phyloP scores from a whole-genome alignment of 2,329 filamentous ascomycete species.

The Xylogone sp. region DNA sequence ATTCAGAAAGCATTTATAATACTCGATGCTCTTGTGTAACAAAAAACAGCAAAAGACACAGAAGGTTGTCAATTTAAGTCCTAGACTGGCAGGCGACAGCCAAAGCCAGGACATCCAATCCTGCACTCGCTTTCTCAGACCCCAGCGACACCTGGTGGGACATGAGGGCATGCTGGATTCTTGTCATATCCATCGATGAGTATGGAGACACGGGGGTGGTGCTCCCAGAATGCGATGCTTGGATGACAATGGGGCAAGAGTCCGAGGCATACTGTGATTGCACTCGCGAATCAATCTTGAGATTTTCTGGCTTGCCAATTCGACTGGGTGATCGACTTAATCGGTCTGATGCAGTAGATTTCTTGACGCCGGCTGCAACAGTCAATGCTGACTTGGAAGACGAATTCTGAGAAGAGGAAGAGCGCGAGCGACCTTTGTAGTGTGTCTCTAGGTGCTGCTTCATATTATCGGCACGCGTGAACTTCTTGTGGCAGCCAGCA shows the following conservation, averaged over 20 bases:
- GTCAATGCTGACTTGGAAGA: constrained; percentile 29
- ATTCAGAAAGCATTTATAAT: too few relatives aligned
- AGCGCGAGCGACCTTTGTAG: constrained; percentile 49
- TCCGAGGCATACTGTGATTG: not conserved
- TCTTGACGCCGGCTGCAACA: constrained; percentile 24
- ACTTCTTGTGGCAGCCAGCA: constrained; percentile 71
- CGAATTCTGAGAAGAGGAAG: constrained; percentile 16
- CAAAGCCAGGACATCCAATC: constrained; percentile 10
- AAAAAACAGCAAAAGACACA: too few relatives aligned
- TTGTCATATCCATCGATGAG: not conserved
- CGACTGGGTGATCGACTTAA: constrained; percentile 33
- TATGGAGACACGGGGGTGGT: not conserved
- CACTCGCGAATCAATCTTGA: not conserved
- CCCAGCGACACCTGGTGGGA: not conserved
- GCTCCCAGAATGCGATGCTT: not conserved
- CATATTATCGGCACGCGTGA: constrained; percentile 83
- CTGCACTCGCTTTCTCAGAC: constrained; percentile 6
- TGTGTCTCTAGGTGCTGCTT: constrained; percentile 80
- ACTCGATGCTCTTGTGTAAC: too few relatives aligned
- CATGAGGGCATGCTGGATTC: not conserved
- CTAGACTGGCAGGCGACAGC: constrained; percentile 7
- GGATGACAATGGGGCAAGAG: not conserved
- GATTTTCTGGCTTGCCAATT: constrained; percentile 2
- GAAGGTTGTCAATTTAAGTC: not conserved
- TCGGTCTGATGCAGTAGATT: constrained; percentile 19